Conservation (phyloP, 2,329 filamentous ascomycete species). For the Sporothrix mexicana region DNA sequence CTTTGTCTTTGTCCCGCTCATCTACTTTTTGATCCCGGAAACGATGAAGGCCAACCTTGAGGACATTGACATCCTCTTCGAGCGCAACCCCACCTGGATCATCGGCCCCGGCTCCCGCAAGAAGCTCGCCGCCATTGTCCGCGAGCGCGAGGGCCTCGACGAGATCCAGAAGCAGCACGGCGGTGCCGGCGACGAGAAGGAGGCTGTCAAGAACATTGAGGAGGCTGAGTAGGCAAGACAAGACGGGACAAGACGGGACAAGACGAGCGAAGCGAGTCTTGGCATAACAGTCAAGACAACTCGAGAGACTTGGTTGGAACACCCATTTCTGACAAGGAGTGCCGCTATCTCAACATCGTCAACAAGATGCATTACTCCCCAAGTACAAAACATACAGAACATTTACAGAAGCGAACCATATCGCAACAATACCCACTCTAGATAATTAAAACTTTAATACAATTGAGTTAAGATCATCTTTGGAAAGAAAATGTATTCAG, state of each 20-base stretch:
- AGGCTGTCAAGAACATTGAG: neutral
- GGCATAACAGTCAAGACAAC: too few species aligned
- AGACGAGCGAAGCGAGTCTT: neutral
- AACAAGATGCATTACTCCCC: too few species aligned
- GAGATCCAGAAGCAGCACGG: slow-evolving; percentile 8
- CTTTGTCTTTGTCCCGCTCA: slow-evolving; percentile 53
- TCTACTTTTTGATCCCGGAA: slow-evolving; percentile 49
- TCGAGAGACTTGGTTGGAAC: too few species aligned
- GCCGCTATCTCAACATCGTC: too few species aligned
- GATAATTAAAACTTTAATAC: too few species aligned
- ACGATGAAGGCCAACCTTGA: slow-evolving; percentile 24
- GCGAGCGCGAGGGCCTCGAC: slow-evolving; percentile 23
- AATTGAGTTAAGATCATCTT: too few species aligned
- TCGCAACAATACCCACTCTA: too few species aligned
- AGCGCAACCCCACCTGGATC: slow-evolving; percentile 26
- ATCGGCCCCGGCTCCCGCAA: slow-evolving; percentile 25
- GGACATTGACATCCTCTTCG: slow-evolving; percentile 25
- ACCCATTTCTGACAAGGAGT: too few species aligned
- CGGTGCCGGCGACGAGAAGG: slow-evolving; percentile 1
- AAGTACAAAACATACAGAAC: too few species aligned
- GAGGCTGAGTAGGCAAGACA: neutral
- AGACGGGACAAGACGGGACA: neutral
- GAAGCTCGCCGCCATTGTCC: slow-evolving; percentile 17
- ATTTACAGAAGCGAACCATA: too few species aligned
- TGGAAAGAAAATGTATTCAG: too few species aligned